Evolutionary conservation across 2,329 filamentous ascomycete genomes (phyloP).

Genomic region (Botryotinia narcissicola): DNA sequence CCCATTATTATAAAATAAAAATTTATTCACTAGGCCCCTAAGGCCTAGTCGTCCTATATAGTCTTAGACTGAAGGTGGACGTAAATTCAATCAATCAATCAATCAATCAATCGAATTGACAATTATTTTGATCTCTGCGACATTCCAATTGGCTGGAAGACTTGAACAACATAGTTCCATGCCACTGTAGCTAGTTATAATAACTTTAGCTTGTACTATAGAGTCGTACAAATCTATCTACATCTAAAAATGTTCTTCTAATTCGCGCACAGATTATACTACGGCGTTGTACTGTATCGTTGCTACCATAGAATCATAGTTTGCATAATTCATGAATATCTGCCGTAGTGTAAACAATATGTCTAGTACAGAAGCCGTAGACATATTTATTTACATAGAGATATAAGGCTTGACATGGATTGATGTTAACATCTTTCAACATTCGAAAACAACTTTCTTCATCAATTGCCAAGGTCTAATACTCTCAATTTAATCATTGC

Average conservation of each 20-base stretch:
- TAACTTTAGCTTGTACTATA: not conserved
- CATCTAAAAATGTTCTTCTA: not conserved
- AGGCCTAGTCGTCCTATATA: too few relatives aligned
- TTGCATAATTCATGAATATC: too few relatives aligned
- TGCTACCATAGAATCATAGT: not conserved
- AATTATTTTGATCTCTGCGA: too few relatives aligned
- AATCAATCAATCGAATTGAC: too few relatives aligned
- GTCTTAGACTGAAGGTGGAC: too few relatives aligned
- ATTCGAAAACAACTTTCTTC: not conserved
- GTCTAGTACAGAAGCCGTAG: accelerated
- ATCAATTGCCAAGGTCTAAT: too few relatives aligned
- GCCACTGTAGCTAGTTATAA: accelerated
- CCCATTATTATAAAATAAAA: too few relatives aligned
- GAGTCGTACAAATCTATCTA: not conserved
- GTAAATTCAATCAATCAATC: too few relatives aligned
- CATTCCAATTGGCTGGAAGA: not conserved
- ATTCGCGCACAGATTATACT: not conserved
- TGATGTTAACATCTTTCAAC: too few relatives aligned
- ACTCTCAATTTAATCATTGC: not conserved
- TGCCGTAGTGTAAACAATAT: not conserved
- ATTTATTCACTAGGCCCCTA: too few relatives aligned
- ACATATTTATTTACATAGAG: accelerated
- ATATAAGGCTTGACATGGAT: not conserved
- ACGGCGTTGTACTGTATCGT: not conserved
- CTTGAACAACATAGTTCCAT: not conserved